phyloP scores from a whole-genome alignment of 345 rosid species.

The Hypericum perforatum region DNA sequence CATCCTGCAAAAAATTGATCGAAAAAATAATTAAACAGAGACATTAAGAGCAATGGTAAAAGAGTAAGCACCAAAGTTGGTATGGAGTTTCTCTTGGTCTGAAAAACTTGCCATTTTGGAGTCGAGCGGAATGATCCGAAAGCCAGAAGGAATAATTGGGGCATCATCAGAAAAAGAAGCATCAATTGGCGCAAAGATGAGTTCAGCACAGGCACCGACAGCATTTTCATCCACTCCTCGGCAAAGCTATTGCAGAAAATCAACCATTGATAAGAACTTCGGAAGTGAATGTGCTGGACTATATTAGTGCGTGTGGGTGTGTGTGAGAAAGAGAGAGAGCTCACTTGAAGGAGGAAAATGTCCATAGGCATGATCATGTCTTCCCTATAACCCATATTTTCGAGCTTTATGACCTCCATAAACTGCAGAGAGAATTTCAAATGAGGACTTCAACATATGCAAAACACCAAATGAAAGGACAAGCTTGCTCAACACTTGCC shows the following conservation, averaged over 20 bases:
- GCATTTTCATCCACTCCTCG: conserved; percentile 97
- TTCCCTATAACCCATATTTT: conserved; percentile 78
- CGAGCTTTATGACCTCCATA: conserved; percentile 91
- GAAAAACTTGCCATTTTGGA: conserved; percentile 57
- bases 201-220: conserved; percentile 87
- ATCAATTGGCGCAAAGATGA: conserved; percentile 95
- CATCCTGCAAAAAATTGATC: conserved; percentile 45
- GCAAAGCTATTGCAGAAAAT: conserved; percentile 49
- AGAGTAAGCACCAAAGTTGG: neutral
- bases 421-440: conserved; percentile 27
- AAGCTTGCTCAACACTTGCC: conserved; percentile 33
- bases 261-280: neutral
- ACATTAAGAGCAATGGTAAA: neutral
- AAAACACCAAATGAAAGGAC: neutral
- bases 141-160: conserved; percentile 93
- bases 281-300: too few species aligned
- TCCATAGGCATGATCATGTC: conserved; percentile 84
- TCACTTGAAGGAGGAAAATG: conserved; percentile 84
- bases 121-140: conserved; percentile 95
- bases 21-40: neutral
- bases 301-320: neutral
- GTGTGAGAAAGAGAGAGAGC: conserved; percentile 4
- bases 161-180: conserved; percentile 99
- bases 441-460: neutral
- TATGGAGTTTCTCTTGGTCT: neutral